A percentile compares a stretch with the other conserved stretches of the same genome.
Evolutionary conservation across 176 grass and related monocot species (phyloP).

Genomic region (Saccharum officinarum): DNA sequence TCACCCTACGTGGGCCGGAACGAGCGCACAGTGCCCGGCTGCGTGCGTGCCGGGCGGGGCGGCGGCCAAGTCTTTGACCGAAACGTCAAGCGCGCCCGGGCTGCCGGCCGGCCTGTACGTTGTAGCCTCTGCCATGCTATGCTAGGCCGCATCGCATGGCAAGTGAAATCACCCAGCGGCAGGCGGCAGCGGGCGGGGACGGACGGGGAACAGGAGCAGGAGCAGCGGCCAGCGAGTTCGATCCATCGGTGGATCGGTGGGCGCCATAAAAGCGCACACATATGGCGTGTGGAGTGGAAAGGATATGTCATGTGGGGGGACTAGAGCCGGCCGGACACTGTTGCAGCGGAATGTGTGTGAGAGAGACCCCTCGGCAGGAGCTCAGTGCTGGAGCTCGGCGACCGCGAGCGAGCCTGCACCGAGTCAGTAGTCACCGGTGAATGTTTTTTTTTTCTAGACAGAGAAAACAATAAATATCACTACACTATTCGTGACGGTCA

Average conservation of each 20-base stretch:
- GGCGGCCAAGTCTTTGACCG: constrained; percentile 36
- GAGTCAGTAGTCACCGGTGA: background rate
- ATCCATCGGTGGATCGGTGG: background rate
- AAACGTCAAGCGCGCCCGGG: constrained; percentile 7
- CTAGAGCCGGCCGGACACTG: background rate
- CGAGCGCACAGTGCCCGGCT: constrained; percentile 44
- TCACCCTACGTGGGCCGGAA: constrained; percentile 24
- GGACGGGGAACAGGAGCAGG: too few relatives aligned
- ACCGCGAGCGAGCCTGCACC: background rate
- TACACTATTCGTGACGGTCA: too few relatives aligned
- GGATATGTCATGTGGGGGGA: constrained; percentile 47
- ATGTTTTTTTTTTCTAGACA: background rate
- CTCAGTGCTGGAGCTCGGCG: background rate
- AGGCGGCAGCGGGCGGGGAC: background rate
- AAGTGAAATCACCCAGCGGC: constrained; percentile 33
- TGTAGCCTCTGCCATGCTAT: background rate
- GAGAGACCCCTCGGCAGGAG: constrained; percentile 28
- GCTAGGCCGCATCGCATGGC: constrained; percentile 10
- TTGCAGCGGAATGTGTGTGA: constrained; percentile 46
- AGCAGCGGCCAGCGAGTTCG: background rate
- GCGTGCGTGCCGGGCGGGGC: constrained; percentile 24
- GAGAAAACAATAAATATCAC: background rate
- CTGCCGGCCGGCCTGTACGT: background rate
- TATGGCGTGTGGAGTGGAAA: constrained; percentile 37
- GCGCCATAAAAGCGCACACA: constrained; percentile 21